Conservation (phyloP, 2,329 filamentous ascomycete genomes). For the Aspergillus alliaceus region DNA sequence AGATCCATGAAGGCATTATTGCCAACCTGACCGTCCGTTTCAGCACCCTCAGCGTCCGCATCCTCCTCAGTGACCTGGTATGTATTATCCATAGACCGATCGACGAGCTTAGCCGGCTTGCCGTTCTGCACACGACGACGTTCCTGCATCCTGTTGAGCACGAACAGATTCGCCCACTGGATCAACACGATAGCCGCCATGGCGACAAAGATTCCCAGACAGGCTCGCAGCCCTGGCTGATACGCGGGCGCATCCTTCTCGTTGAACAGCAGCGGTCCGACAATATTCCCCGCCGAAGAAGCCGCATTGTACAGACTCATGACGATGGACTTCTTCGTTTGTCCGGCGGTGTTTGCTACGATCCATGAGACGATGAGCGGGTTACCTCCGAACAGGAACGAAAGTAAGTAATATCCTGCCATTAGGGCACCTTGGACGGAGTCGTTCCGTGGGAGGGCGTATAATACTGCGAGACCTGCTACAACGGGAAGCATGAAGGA, state of each 20-base stretch:
- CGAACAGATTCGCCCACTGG: conserved; percentile 56
- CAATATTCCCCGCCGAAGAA: conserved; percentile 63
- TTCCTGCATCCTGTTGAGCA: conserved; percentile 56
- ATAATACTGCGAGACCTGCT: conserved; percentile 57
- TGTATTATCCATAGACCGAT: conserved; percentile 59
- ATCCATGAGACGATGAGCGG: conserved; percentile 69
- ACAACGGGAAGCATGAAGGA: conserved; percentile 60
- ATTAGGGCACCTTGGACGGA: conserved; percentile 52
- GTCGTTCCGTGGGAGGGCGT: conserved; percentile 49
- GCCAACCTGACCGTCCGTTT: conserved; percentile 37
- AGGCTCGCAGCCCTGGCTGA: conserved; percentile 56
- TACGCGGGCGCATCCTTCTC: conserved; percentile 60
- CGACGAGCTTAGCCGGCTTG: conserved; percentile 60
- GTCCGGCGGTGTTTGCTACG: conserved; percentile 66
- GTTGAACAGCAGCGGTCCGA: conserved; percentile 65
- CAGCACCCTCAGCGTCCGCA: conserved; percentile 4
- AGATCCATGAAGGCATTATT: conserved; percentile 59
- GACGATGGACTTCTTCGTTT: conserved; percentile 65
- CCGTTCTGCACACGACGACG: conserved; percentile 57
- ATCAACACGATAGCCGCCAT: conserved; percentile 55
- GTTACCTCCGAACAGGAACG: conserved; percentile 66
- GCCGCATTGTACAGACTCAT: conserved; percentile 66
- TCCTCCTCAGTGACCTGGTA: conserved; percentile 42
- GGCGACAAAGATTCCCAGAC: conserved; percentile 47
- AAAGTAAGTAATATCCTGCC: conserved; percentile 64